phyloP scores from a whole-genome alignment of 2,329 filamentous ascomycete genomes.

The Microdochium nivale region DNA sequence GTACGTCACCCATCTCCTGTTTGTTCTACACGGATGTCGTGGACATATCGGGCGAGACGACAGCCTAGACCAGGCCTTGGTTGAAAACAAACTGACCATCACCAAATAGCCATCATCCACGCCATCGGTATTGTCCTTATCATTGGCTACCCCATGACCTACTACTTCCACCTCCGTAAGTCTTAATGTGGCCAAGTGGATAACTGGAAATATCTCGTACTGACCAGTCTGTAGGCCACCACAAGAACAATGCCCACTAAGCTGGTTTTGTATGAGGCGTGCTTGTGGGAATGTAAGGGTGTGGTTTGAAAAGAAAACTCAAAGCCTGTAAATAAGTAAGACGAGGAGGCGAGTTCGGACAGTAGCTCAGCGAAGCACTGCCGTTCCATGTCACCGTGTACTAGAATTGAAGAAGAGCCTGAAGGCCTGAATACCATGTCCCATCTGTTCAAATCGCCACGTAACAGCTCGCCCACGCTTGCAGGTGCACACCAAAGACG shows the following conservation, averaged over 20 bases:
- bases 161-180: slow-evolving; percentile 99
- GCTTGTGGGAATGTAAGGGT: neutral
- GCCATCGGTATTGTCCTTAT: slow-evolving; percentile 68
- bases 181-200: slow-evolving; percentile 14
- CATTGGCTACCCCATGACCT: slow-evolving; percentile 93
- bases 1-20: slow-evolving; percentile 48
- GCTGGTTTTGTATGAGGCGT: slow-evolving; percentile 6
- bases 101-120: slow-evolving; percentile 71
- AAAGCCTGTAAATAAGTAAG: slow-evolving; percentile 19
- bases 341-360: neutral
- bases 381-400: slow-evolving; percentile 12
- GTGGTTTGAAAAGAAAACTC: neutral
- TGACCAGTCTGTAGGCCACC: slow-evolving; percentile 62
- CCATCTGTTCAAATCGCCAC: neutral
- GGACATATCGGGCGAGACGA: neutral
- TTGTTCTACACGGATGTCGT: neutral
- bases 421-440: slow-evolving; percentile 2
- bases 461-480: no score
- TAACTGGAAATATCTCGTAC: neutral
- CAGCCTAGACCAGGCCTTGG: neutral
- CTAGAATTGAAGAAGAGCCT: slow-evolving; percentile 14
- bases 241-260: slow-evolving; percentile 99
- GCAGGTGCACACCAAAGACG: no score
- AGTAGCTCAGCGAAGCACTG: neutral
- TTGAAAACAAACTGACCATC: slow-evolving; percentile 12